These are phyloP conservation scores for Cupressus sempervirens DNA, from an alignment of 75 land plant genomes.

Conservation along the genomic window DNA sequence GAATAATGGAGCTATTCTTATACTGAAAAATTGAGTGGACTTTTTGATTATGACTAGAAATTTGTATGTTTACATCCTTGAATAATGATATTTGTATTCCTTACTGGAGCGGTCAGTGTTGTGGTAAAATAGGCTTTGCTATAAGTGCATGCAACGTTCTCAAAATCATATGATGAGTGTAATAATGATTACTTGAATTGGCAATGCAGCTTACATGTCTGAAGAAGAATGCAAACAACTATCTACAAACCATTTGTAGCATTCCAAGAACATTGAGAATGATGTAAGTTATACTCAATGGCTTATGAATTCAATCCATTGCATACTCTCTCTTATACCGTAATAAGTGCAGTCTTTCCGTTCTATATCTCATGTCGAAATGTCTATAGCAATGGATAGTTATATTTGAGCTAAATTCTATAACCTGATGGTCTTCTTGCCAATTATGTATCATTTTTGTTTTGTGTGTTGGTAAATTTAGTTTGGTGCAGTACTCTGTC, in stretches of 20 bases:
- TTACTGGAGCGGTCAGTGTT: neutral
- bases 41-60: neutral
- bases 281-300: conserved; percentile 21
- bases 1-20: neutral
- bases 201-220: conserved; percentile 65
- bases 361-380: neutral
- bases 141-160: neutral
- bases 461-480: no score
- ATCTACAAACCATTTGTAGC: conserved; percentile 70
- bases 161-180: neutral
- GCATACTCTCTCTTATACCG: neutral
- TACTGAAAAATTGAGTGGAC: neutral
- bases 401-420: neutral
- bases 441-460: no score
- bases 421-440: neutral
- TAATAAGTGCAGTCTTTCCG: neutral
- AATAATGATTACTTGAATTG: neutral
- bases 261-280: conserved; percentile 90
- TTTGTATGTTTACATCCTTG: conserved; percentile 4
- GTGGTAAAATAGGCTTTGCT: no score
- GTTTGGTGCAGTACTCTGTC: neutral
- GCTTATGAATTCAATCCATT: neutral
- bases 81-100: neutral
- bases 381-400: neutral
- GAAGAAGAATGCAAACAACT: conserved; percentile 80